phyloP scores from a whole-genome alignment of 306 rosid species.

The Elaeagnus macrophylla region DNA sequence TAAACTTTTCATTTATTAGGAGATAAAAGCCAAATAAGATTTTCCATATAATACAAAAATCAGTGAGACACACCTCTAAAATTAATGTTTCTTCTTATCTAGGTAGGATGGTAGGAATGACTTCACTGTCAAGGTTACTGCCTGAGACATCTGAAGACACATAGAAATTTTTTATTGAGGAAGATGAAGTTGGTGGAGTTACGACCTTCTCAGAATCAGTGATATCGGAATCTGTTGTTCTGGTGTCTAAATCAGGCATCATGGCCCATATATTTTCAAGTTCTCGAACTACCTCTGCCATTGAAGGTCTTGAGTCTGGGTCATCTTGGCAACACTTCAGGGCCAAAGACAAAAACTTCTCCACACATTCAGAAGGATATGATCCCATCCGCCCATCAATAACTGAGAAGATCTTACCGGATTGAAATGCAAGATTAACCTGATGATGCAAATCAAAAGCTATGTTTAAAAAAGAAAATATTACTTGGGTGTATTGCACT shows the following conservation, averaged over 20 bases:
- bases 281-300: slow-evolving; percentile 1
- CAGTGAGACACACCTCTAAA: too few species aligned
- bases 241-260: not conserved
- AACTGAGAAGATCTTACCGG: not conserved
- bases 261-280: not conserved
- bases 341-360: not conserved
- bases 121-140: slow-evolving; percentile 2
- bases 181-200: not conserved
- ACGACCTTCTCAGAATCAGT: not conserved
- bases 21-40: too few species aligned
- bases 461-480: too few species aligned
- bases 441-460: not conserved
- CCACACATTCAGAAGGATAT: not conserved
- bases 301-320: not conserved
- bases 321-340: not conserved
- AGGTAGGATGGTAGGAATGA: not conserved
- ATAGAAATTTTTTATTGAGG: not conserved
- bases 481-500: too few species aligned
- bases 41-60: too few species aligned
- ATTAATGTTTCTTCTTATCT: not conserved
- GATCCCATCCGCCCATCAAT: not conserved
- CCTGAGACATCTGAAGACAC: not conserved
- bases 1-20: too few species aligned
- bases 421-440: not conserved
- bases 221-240: not conserved